Percentiles rank a stretch among this genome's conserved stretches.
phyloP scores from a whole-genome alignment of 768 basidiomycete species.

The Calvatia gigantea region DNA sequence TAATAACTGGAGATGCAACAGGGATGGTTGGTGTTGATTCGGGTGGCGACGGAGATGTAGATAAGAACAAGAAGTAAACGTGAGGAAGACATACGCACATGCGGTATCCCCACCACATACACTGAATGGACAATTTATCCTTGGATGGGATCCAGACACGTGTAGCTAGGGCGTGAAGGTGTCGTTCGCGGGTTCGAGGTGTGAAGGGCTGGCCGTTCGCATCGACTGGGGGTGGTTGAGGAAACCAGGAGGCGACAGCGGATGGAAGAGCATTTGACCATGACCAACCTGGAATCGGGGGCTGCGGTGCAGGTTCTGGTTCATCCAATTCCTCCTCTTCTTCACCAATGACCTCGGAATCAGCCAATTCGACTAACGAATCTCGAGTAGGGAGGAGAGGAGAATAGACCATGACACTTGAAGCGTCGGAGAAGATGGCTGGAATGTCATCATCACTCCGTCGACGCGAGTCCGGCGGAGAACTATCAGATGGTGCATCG shows the following conservation, averaged over 20 bases:
- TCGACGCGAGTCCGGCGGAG: background rate
- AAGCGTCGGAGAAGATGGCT: constrained; percentile 27
- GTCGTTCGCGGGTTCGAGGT: constrained; percentile 6
- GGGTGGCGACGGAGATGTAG: background rate
- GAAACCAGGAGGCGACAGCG: constrained; percentile 5
- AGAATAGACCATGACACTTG: constrained; percentile 65
- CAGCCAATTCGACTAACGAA: constrained; percentile 56
- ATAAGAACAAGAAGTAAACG: background rate
- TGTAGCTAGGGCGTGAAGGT: constrained; percentile 3
- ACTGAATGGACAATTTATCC: constrained; percentile 71
- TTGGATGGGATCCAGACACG: constrained; percentile 64
- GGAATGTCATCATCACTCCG: background rate
- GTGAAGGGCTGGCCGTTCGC: background rate
- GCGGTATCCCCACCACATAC: constrained; percentile 85
- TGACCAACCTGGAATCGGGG: constrained; percentile 4
- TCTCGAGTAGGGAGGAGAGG: constrained; percentile 58
- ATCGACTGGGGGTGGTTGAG: background rate
- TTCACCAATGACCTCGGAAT: constrained; percentile 6
- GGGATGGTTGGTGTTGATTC: background rate
- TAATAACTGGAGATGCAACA: background rate
- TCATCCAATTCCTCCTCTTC: background rate
- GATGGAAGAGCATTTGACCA: constrained; percentile 3
- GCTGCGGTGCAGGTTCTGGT: background rate
- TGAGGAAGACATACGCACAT: constrained; percentile 45
- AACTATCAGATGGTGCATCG: background rate